phyloP scores from a whole-genome alignment of 306 rosid genomes.

The Trichosanthes cucumerina region DNA sequence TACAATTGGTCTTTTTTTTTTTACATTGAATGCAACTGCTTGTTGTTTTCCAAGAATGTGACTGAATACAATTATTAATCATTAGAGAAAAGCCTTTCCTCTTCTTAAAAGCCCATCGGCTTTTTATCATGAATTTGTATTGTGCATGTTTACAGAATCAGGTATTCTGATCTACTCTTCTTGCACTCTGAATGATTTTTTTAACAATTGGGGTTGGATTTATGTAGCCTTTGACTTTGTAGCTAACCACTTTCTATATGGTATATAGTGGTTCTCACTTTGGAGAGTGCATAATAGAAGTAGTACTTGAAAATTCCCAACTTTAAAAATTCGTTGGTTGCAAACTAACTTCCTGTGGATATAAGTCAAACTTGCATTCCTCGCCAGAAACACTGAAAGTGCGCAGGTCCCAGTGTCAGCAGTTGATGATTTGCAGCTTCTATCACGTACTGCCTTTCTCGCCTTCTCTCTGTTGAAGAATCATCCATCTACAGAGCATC shows the following conservation, averaged over 20 bases:
- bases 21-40: background rate
- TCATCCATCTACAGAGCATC: background rate
- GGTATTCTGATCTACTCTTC: background rate
- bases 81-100: background rate
- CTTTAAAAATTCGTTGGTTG: constrained; percentile 2
- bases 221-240: constrained; percentile 7
- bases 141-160: background rate
- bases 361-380: constrained; percentile 7
- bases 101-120: background rate
- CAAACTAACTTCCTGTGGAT: constrained; percentile 1
- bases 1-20: background rate
- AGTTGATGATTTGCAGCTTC: constrained; percentile 8
- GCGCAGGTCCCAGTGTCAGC: constrained; percentile 14
- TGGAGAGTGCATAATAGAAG: background rate
- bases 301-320: background rate
- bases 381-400: constrained; percentile 3
- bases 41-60: background rate
- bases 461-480: background rate
- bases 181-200: background rate
- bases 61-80: background rate
- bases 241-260: background rate
- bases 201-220: background rate
- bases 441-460: background rate
- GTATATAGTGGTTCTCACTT: constrained; percentile 9
- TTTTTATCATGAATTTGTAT: background rate